These are phyloP conservation scores for Whalleya microplaca DNA, from an alignment of 2,329 filamentous ascomycete species.

Conservation along the genomic window DNA sequence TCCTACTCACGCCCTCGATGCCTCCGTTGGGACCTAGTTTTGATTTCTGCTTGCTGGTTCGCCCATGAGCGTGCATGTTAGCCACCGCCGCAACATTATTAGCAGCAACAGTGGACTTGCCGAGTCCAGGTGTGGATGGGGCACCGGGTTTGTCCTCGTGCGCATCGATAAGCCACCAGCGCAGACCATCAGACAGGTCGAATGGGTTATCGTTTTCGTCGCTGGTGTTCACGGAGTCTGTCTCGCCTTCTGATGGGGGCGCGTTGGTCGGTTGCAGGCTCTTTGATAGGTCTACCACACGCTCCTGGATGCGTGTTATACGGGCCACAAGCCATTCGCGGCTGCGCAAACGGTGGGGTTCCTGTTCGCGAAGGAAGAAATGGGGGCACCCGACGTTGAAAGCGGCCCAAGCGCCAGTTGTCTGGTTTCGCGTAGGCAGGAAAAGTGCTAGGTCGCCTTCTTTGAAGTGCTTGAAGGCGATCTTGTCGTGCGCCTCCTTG, in stretches of 20 bases:
- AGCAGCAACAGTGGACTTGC: constrained; percentile 88
- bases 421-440: constrained; percentile 91
- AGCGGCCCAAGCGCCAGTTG: constrained; percentile 93
- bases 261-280: constrained; percentile 59
- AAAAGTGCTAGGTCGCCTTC: constrained; percentile 95
- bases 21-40: constrained; percentile 53
- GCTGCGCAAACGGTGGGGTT: constrained; percentile 79
- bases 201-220: constrained; percentile 96
- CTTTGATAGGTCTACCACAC: constrained; percentile 89
- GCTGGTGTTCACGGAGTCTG: constrained; percentile 54
- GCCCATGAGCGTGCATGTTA: constrained; percentile 60
- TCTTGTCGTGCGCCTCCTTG: constrained; percentile 91
- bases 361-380: constrained; percentile 93
- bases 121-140: constrained; percentile 88
- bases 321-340: constrained; percentile 97
- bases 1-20: constrained; percentile 76
- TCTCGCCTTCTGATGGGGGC: constrained; percentile 46
- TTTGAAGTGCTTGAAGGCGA: constrained; percentile 94
- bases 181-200: constrained; percentile 88
- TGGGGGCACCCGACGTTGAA: constrained; percentile 98
- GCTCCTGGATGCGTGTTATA: constrained; percentile 88
- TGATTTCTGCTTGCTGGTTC: constrained; percentile 46
- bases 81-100: constrained; percentile 87
- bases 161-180: constrained; percentile 96
- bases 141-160: constrained; percentile 90